Conservation (phyloP, 495 filamentous ascomycete genomes). For the Poronia punctata region DNA sequence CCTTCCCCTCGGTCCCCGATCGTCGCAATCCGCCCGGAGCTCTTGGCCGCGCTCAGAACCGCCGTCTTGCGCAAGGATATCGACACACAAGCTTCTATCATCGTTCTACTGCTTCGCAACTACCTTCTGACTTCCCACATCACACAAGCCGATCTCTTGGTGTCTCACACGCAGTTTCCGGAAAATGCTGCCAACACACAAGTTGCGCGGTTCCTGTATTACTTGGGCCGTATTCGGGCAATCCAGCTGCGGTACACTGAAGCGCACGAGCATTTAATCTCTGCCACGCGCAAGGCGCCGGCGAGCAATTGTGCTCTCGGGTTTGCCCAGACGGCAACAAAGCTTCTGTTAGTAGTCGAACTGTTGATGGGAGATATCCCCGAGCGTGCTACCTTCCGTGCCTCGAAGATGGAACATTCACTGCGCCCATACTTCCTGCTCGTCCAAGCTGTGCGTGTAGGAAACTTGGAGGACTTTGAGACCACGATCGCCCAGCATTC, state of each 20-base stretch:
- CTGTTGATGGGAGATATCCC: slow-evolving; percentile 98
- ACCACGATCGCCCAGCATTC: slow-evolving; percentile 72
- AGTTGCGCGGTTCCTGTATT: slow-evolving; percentile 93
- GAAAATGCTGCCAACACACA: slow-evolving; percentile 92
- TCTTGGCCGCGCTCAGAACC: slow-evolving; percentile 84
- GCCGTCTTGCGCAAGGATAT: slow-evolving; percentile 92
- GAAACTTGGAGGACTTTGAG: slow-evolving; percentile 87
- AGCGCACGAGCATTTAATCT: slow-evolving; percentile 87
- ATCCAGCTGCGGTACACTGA: slow-evolving; percentile 95
- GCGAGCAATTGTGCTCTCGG: slow-evolving; percentile 81
- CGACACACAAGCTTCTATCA: slow-evolving; percentile 92
- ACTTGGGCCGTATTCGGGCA: slow-evolving; percentile 89
- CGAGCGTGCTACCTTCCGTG: slow-evolving; percentile 87
- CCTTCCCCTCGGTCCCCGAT: slow-evolving; percentile 80
- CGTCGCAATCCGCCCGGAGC: slow-evolving; percentile 74
- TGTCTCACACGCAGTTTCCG: slow-evolving; percentile 92
- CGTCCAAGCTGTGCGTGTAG: slow-evolving; percentile 89
- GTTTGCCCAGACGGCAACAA: slow-evolving; percentile 91
- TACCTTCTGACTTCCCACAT: slow-evolving; percentile 96
- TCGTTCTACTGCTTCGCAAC: slow-evolving; percentile 88
- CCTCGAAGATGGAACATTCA: slow-evolving; percentile 73
- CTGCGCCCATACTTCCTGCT: slow-evolving; percentile 88
- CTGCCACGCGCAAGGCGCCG: slow-evolving; percentile 89
- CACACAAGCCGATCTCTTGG: slow-evolving; percentile 89
- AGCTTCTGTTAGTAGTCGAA: slow-evolving; percentile 90